Conservation (phyloP, 208 protist genomes). For the Vickermania ingenoplastis region DNA sequence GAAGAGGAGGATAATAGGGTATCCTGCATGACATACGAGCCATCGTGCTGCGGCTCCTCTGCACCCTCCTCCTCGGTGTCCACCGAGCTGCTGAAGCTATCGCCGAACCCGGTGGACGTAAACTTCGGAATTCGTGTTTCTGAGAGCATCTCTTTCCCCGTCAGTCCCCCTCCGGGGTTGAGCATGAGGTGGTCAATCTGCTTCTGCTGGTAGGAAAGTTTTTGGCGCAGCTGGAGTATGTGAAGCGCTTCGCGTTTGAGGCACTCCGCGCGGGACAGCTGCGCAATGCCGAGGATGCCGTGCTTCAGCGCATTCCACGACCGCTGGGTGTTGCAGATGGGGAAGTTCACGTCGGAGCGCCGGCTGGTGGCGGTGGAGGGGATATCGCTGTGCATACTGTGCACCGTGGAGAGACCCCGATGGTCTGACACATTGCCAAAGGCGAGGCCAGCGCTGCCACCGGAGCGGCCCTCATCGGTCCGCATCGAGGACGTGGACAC, state of each 20-base stretch:
- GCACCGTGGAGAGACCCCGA: not conserved
- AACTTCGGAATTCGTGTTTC: not conserved
- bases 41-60: not conserved
- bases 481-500: not conserved
- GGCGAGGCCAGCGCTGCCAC: not conserved
- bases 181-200: not conserved
- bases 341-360: not conserved
- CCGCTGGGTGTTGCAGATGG: not conserved
- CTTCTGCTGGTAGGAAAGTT: not conserved
- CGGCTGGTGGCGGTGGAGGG: slow-evolving; percentile 1
- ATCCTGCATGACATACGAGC: not conserved
- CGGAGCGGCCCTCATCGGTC: not conserved
- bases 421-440: not conserved
- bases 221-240: slow-evolving; percentile 16
- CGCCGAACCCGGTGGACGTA: not conserved
- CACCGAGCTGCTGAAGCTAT: not conserved
- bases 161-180: not conserved
- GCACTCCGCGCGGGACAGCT: slow-evolving; percentile 28
- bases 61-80: not conserved
- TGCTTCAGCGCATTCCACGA: slow-evolving; percentile 5
- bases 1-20: not conserved
- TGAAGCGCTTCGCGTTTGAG: slow-evolving; percentile 33
- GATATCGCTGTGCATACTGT: not conserved
- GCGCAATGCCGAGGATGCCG: slow-evolving; percentile 15
- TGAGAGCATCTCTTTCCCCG: not conserved